Evolutionary conservation across 345 rosid species (phyloP).

Genomic region (Ricinus communis): DNA sequence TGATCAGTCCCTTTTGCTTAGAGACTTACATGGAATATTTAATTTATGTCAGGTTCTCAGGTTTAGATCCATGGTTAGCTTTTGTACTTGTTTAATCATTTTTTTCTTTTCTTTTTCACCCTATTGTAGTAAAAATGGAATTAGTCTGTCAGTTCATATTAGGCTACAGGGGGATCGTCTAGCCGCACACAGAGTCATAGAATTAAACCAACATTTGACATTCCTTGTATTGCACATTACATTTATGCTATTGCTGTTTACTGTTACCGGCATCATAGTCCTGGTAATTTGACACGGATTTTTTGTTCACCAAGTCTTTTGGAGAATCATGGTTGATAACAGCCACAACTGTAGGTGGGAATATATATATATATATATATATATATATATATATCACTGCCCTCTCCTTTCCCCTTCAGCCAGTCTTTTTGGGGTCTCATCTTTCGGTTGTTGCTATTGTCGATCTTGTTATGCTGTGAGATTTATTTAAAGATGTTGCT

Average conservation of each 20-base stretch:
- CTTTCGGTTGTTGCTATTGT: no score
- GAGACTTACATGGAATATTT: constrained; percentile 15
- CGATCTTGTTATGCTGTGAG: no score
- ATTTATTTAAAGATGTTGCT: background rate
- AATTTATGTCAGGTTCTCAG: constrained; percentile 23
- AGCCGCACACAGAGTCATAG: constrained; percentile 33
- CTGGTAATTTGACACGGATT: no score
- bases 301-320: no score
- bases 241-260: background rate
- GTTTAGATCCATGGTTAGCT: constrained; percentile 22
- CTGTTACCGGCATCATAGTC: no score
- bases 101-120: constrained; percentile 8
- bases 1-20: constrained; percentile 23
- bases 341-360: background rate
- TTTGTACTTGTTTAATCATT: constrained; percentile 31
- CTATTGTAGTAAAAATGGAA: constrained; percentile 25
- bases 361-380: no score
- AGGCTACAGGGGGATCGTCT: constrained; percentile 22
- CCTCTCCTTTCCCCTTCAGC: no score
- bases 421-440: no score
- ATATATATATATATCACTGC: no score
- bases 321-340: background rate
- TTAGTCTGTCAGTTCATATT: constrained; percentile 18
- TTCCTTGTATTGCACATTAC: constrained; percentile 1
- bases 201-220: constrained; percentile 22